Evolutionary conservation across 306 rosid genomes (phyloP).

Genomic region (Cicer chorassanicum): DNA sequence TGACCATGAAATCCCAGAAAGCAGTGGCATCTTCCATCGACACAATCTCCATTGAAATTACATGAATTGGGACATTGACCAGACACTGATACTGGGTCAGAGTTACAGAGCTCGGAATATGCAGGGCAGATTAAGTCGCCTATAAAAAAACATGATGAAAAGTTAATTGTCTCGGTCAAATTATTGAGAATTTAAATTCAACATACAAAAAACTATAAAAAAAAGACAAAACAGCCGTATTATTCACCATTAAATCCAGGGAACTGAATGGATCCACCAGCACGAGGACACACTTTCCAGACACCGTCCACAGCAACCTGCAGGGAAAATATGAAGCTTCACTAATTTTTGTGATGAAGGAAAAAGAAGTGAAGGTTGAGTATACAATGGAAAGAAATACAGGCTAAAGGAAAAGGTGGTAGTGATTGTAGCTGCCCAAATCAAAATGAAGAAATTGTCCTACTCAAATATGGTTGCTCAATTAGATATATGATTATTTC

Average conservation of each 20-base stretch:
- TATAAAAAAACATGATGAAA: conserved; percentile 39
- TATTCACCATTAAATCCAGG: conserved; percentile 79
- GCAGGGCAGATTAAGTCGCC: conserved; percentile 92
- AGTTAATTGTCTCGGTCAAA: conserved; percentile 35
- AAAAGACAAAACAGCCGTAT: conserved; percentile 22
- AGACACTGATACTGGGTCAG: conserved; percentile 52
- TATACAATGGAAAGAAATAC: conserved; percentile 25
- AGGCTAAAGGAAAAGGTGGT: conserved; percentile 17
- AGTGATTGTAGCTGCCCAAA: conserved; percentile 26
- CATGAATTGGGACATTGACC: conserved; percentile 80
- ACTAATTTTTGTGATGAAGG: conserved; percentile 14
- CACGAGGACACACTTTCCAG: conserved; percentile 87
- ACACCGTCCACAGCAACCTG: conserved; percentile 94
- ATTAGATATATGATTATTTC: conserved; percentile 3
- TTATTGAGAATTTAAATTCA: conserved; percentile 7
- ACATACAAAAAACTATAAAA: neutral
- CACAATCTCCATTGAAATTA: conserved; percentile 88
- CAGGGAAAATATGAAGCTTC: conserved; percentile 31
- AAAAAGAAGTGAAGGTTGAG: conserved; percentile 13
- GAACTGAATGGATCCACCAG: conserved; percentile 86
- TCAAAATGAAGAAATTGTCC: conserved; percentile 26
- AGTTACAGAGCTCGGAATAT: conserved; percentile 81
- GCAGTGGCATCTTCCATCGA: conserved; percentile 88
- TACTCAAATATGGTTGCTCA: conserved; percentile 33
- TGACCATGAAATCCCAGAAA: conserved; percentile 81